A percentile compares a stretch with the other conserved stretches of the same genome.
These are phyloP conservation scores for Camellia lanceoleosa DNA, from an alignment of 148 eudicot species.

Conservation along the genomic window DNA sequence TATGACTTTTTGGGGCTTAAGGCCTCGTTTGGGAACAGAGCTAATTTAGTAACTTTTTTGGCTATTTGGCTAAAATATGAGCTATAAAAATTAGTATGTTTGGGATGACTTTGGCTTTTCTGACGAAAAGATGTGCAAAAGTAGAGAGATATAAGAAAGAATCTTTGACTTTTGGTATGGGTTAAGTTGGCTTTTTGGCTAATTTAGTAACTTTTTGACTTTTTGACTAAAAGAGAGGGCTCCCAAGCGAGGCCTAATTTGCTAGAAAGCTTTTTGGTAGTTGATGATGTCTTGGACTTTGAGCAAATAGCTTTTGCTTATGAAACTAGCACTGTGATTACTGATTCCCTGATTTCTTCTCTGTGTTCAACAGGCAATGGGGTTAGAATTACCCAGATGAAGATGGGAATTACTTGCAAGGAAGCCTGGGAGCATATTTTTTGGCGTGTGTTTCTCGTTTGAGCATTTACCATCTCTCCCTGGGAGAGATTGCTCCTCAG, in stretches of 20 bases:
- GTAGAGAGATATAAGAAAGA: too few relatives aligned
- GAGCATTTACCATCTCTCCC: constrained; percentile 98
- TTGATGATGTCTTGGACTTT: not conserved
- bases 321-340: constrained; percentile 7
- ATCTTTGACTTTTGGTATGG: too few relatives aligned
- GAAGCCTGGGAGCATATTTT: constrained; percentile 99
- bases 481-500: constrained; percentile 99
- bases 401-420: constrained; percentile 93
- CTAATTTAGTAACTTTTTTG: too few relatives aligned
- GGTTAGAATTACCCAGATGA: constrained; percentile 96
- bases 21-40: too few relatives aligned
- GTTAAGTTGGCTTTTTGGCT: too few relatives aligned
- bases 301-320: constrained; percentile 10
- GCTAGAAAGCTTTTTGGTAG: not conserved
- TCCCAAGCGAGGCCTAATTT: too few relatives aligned
- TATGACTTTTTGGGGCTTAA: not conserved
- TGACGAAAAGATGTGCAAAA: too few relatives aligned
- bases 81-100: too few relatives aligned
- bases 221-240: too few relatives aligned
- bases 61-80: too few relatives aligned
- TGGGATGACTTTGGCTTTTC: too few relatives aligned
- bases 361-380: constrained; percentile 69
- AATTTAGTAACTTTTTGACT: too few relatives aligned
- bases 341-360: constrained; percentile 5
- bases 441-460: constrained; percentile 96